Base-by-base conservation (phyloP, 2,329 filamentous ascomycete species). In the Fusarium mexicanum region DNA sequence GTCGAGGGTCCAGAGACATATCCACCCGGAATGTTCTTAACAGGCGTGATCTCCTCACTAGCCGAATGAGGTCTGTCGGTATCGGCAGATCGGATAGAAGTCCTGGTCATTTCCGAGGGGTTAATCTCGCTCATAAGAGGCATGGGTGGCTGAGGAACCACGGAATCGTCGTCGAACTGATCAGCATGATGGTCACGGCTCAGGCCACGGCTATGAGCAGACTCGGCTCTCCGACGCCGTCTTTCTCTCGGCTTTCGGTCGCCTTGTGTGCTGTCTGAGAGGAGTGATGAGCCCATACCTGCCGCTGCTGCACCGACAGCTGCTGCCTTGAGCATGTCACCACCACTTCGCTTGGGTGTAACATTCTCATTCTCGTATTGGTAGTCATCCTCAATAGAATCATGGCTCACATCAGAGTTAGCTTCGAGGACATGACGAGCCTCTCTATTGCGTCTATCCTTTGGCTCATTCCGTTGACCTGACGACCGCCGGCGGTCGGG, bases 81-180 rank as follows among this genome's bases (percentile, higher is more conserved):
- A 35, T 93, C 91, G 37, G 94, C 93, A 10, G 95, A 96, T 24
- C 96, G 84, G 61, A 98, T 94, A 0, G 96, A 98, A 22, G 93
- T 93, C 76, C 96, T 89, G 1, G 96, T 98, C 63, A 98, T 83
- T 59, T 98, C 95, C 1, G 96, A 97, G 47, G 93, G 90, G 74
- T 94, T 93, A 65, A 97, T 90, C 64, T 94, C 94, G 82, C 95
- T 98, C 82, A 93, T 92, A 71, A 98, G 87, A 6, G 96, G 96
- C 92, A 98, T 94, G 11, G 94, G 94, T 12, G 95, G 92, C 10
- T 84, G 82, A 16, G 86, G 86, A 20, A 93, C 89, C 26, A 91
- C 86, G 59, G 90, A 87, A 67, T 89, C 85, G 5, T 88, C 85
- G 11, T 88, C 88, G 44, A 87, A 86, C 17, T 87, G 87, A 18